phyloP scores from a whole-genome alignment of 441 rosid genomes.

The Populus trichocarpa region DNA sequence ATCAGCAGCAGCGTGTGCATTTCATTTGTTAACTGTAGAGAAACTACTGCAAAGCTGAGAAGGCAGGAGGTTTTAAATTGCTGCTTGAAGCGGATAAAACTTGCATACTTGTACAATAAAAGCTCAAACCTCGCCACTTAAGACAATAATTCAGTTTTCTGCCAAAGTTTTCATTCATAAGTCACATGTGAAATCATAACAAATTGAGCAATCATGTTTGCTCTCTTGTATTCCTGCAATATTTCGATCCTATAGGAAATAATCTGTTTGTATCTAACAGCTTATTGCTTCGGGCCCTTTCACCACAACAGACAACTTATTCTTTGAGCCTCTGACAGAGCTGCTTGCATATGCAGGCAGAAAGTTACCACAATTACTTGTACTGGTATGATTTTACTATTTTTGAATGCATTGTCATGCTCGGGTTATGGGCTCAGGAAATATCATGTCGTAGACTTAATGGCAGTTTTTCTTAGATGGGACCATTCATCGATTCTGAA shows the following conservation, averaged over 20 bases:
- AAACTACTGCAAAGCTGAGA: neutral
- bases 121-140: neutral
- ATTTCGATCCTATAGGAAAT: slow-evolving; percentile 1
- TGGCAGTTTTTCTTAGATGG: slow-evolving; percentile 52
- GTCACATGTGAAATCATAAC: neutral
- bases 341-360: slow-evolving; percentile 71
- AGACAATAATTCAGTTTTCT: neutral
- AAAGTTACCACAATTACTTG: slow-evolving; percentile 76
- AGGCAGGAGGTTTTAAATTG: slow-evolving; percentile 2
- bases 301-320: slow-evolving; percentile 77
- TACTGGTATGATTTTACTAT: slow-evolving; percentile 46
- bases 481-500: slow-evolving; percentile 86
- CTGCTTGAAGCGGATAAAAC: neutral
- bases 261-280: slow-evolving; percentile 29
- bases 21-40: neutral
- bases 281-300: slow-evolving; percentile 92
- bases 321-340: slow-evolving; percentile 88
- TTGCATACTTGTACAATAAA: neutral
- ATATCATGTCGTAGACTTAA: slow-evolving; percentile 16
- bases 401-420: neutral
- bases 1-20: neutral
- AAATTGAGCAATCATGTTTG: neutral
- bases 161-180: neutral
- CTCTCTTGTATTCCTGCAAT: slow-evolving; percentile 3
- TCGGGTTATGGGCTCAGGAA: neutral